Conservation (phyloP, 148 eudicot species). For the Fallopia convolvulus region DNA sequence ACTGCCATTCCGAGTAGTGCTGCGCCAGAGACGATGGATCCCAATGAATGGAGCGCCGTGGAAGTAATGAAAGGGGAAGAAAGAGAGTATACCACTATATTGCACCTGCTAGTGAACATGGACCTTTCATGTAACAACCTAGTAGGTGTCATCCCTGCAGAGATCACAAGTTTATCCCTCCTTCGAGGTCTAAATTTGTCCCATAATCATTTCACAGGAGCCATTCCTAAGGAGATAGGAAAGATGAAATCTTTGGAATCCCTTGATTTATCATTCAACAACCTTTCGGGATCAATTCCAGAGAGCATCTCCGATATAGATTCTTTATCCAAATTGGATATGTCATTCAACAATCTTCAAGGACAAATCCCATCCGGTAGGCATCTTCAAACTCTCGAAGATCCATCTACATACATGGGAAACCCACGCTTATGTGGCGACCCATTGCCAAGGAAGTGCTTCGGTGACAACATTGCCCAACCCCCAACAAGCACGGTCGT, state of each 20-base stretch:
- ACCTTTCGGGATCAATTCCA: slow-evolving; percentile 22
- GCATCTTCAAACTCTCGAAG: slow-evolving; percentile 11
- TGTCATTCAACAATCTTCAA: slow-evolving; percentile 20
- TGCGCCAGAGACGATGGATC: no score
- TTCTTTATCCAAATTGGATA: slow-evolving; percentile 2
- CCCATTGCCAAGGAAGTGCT: slow-evolving; percentile 15
- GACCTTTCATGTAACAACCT: slow-evolving; percentile 22
- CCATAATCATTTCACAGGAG: slow-evolving; percentile 14
- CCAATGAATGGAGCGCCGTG: background rate
- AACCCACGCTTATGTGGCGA: slow-evolving; percentile 21
- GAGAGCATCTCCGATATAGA: slow-evolving; percentile 10
- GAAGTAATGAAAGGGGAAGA: slow-evolving; percentile 17
- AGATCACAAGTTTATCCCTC: slow-evolving; percentile 6
- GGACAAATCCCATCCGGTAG: slow-evolving; percentile 21
- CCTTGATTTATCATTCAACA: slow-evolving; percentile 21
- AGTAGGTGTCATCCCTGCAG: slow-evolving; percentile 17
- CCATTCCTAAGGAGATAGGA: slow-evolving; percentile 15
- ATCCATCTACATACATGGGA: slow-evolving; percentile 12
- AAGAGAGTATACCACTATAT: slow-evolving; percentile 3
- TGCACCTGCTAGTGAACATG: slow-evolving; percentile 9
- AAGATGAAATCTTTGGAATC: slow-evolving; percentile 15
- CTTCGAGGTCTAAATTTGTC: slow-evolving; percentile 16
- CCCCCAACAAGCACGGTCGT: background rate
- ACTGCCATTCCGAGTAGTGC: no score
- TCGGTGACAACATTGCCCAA: background rate